Conservation (phyloP, 805 yeast species). For the Brettanomyces bruxellensis region DNA sequence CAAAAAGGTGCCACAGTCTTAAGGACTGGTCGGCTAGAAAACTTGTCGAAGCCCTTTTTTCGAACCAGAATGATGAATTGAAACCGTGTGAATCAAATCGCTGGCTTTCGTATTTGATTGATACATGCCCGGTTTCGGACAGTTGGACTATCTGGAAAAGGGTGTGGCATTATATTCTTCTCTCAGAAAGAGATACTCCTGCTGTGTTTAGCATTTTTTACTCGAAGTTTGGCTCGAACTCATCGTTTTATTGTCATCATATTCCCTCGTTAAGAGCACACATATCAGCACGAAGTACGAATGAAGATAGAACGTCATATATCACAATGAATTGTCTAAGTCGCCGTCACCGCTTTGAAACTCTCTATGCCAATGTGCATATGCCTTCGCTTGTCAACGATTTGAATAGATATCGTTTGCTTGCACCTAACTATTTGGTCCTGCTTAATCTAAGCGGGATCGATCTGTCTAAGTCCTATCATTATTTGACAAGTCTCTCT, state of each 20-base stretch:
- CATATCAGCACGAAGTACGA: constrained; percentile 2
- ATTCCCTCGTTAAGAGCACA: constrained; percentile 9
- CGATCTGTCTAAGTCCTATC: constrained; percentile 3
- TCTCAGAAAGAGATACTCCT: constrained; percentile 24
- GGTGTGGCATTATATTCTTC: constrained; percentile 25
- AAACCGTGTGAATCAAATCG: background rate
- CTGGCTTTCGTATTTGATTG: background rate
- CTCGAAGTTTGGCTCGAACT: constrained; percentile 9
- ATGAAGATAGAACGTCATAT: constrained; percentile 12
- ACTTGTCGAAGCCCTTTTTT: background rate
- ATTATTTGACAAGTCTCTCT: constrained; percentile 5
- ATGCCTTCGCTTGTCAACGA: constrained; percentile 7
- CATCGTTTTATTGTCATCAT: constrained; percentile 12
- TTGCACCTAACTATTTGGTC: constrained; percentile 7
- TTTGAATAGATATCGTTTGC: constrained; percentile 2
- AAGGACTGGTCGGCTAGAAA: background rate
- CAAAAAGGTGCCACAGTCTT: background rate
- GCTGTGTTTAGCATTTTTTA: constrained; percentile 22
- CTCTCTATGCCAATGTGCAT: constrained; percentile 21
- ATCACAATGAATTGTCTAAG: constrained; percentile 10
- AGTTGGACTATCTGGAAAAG: constrained; percentile 17
- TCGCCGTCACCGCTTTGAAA: constrained; percentile 26
- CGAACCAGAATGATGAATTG: background rate
- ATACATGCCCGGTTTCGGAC: background rate
- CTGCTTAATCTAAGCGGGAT: constrained; percentile 13